Base-by-base conservation (phyloP, 371 early-diverging fungal species). In the Capillidium rhysosporum region DNA sequence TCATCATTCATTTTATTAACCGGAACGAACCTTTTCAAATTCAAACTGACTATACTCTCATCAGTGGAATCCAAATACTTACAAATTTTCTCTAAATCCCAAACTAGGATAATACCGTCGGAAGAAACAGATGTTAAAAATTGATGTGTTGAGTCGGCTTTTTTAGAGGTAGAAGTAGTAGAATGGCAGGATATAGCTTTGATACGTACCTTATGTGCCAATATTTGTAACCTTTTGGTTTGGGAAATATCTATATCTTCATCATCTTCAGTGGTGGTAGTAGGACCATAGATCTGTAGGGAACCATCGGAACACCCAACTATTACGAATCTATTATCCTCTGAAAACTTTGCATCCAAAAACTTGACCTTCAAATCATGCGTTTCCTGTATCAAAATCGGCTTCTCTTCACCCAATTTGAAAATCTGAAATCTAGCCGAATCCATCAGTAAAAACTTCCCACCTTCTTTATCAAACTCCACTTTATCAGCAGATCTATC, bases 91-190 rank as follows among this genome's bases (percentile, higher is more conserved):
- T 43, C 43, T 5, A 48, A 24, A 18, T 49, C 51, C 51, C 51
- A 49, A n/a, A 49, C 51, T 8, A 49, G 16, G 10, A 49, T 31
- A 8, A 49, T n/a, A 18, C 51, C 51, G 18, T 49, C 51, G 9
- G 34, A 31, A 8, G 51, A 49, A 23, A 25, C 28, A 8, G 51
- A 23, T 4, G 25, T 40, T 40, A 49, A 14, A 24, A n/a, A 49
- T 10, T 8, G 29, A 5, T 34, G 9, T n/a, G n/a, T n/a, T n/a
- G n/a, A n/a, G n/a, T n/a, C n/a, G n/a, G n/a, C n/a, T n/a, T n/a
- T n/a, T n/a, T n/a, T n/a, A 7, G 23, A 10, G 5, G 48, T 48
- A 18, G 30, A 18, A 23, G 9, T n/a, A 9, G 4, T 18, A 40
- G 18, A 10, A 24, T 9, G 9, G 51, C n/a, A 18, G 9, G 10